phyloP scores from a whole-genome alignment of 345 rosid genomes.

The Orychophragmus violaceus region DNA sequence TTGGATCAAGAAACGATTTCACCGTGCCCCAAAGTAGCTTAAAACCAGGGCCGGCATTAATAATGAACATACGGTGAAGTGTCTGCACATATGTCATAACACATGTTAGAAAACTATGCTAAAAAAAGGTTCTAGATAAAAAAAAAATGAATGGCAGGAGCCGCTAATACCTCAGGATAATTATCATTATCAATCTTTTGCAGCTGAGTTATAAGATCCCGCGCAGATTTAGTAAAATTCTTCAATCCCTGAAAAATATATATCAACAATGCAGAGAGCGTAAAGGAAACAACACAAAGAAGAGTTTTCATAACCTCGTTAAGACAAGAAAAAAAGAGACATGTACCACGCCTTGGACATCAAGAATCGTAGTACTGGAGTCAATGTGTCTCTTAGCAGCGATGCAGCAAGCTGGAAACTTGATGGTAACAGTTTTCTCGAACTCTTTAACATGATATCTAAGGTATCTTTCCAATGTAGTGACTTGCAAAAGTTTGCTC shows the following conservation, averaged over 20 bases:
- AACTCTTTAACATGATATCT: slow-evolving; percentile 86
- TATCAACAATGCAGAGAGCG: not conserved
- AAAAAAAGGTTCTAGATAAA: not conserved
- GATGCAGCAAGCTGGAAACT: slow-evolving; percentile 83
- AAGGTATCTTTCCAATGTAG: slow-evolving; percentile 66
- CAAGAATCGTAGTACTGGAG: slow-evolving; percentile 76
- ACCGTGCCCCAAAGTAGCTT: slow-evolving; percentile 69
- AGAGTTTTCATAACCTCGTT: not conserved
- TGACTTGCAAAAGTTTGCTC: slow-evolving; percentile 67
- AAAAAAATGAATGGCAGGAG: not conserved
- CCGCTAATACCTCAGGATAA: slow-evolving; percentile 71
- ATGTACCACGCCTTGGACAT: slow-evolving; percentile 91
- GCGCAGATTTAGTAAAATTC: slow-evolving; percentile 68
- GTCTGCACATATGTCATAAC: slow-evolving; percentile 47
- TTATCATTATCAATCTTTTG: slow-evolving; percentile 86
- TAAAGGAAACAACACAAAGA: not conserved
- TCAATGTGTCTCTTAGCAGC: slow-evolving; percentile 81
- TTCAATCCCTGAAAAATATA: slow-evolving; percentile 54
- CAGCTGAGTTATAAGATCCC: slow-evolving; percentile 70
- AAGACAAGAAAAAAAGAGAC: not conserved
- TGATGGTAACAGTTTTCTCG: slow-evolving; percentile 63
- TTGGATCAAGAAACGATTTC: slow-evolving; percentile 82
- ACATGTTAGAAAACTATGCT: not conserved
- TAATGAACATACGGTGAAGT: slow-evolving; percentile 73
- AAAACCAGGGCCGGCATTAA: slow-evolving; percentile 91